A percentile compares a stretch with the other conserved stretches of the same genome.
Conservation (phyloP, 768 basidiomycete species). For the Dacryopinax primogenitus region DNA sequence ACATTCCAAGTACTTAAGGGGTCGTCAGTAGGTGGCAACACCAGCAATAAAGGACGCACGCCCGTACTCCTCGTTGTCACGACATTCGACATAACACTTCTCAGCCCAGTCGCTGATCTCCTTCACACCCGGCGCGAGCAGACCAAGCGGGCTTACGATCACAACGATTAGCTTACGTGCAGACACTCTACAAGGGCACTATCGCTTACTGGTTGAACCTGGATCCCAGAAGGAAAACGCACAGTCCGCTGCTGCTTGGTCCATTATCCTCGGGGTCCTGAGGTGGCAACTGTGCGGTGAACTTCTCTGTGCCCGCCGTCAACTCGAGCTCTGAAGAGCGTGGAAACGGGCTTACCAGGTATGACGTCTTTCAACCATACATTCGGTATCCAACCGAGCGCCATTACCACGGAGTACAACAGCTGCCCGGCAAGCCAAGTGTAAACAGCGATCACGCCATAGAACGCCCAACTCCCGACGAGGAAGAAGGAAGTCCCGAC, state of each 20-base stretch:
- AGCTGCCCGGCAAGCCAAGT: neutral
- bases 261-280: neutral
- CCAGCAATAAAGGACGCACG: neutral
- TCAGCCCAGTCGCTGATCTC: neutral
- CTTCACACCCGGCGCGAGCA: neutral
- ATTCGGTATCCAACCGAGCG: neutral
- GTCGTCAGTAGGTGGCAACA: neutral
- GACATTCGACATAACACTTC: neutral
- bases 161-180: neutral
- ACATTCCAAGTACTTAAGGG: neutral
- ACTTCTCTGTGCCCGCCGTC: neutral
- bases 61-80: neutral
- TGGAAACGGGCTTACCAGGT: neutral
- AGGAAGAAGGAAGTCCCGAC: neutral
- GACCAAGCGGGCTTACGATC: neutral
- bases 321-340: neutral
- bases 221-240: neutral
- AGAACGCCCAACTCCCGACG: neutral
- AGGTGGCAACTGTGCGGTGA: neutral
- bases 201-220: neutral
- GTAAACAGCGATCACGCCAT: neutral
- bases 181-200: too few relatives aligned
- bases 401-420: neutral
- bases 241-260: neutral
- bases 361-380: neutral